phyloP scores from a whole-genome alignment of 1,139 yeast species.

The Maudiozyma humilis region DNA sequence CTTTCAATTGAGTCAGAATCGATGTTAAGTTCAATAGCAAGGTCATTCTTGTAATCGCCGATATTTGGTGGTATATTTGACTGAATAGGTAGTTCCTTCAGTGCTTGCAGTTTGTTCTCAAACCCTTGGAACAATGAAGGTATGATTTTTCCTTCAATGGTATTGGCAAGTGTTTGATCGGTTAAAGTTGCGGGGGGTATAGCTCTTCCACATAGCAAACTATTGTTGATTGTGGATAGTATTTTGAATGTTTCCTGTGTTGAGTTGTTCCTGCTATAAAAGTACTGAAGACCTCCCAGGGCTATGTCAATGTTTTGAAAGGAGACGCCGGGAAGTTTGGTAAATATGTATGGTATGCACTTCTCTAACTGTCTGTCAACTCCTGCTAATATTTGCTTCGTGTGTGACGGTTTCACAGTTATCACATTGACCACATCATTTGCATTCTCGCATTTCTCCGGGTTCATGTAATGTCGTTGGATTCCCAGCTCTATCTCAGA shows the following conservation, averaged over 20 bases:
- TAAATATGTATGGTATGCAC: background rate
- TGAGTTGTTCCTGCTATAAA: background rate
- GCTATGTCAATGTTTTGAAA: slow-evolving; percentile 1
- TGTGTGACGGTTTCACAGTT: too few relatives aligned
- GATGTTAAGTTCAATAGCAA: slow-evolving; percentile 2
- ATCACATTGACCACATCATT: too few relatives aligned
- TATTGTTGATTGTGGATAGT: background rate
- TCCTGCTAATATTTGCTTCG: background rate
- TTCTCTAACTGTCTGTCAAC: background rate
- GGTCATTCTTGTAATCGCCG: background rate
- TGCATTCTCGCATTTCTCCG: too few relatives aligned
- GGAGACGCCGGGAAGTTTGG: background rate
- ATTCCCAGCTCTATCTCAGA: background rate
- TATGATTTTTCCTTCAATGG: background rate
- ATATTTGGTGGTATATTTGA: background rate
- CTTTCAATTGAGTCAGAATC: slow-evolving; percentile 9
- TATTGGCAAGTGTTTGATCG: background rate
- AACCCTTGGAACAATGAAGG: slow-evolving; percentile 4
- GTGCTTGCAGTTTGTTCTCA: background rate
- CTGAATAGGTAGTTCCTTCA: background rate
- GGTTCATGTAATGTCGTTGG: background rate
- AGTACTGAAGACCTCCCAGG: background rate
- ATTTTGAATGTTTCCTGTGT: background rate
- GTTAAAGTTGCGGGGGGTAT: background rate
- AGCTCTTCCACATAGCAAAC: background rate